A percentile compares a stretch with the other conserved stretches of the same genome.
These are phyloP conservation scores for Rhizomucor pusillus DNA, from an alignment of 371 early-diverging fungal genomes.

Conservation along the genomic window DNA sequence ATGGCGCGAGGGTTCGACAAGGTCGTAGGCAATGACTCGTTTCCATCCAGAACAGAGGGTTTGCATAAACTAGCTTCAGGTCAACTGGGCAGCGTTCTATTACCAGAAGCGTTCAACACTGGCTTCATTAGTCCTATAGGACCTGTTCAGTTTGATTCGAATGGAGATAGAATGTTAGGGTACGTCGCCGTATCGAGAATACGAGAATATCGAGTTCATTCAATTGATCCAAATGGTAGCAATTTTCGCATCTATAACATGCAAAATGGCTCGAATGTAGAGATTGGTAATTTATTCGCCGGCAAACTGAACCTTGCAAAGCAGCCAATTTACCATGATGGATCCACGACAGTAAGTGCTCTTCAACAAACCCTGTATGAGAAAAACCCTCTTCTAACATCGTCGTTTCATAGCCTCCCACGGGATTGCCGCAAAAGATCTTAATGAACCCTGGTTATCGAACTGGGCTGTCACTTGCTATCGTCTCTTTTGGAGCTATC, in stretches of 20 bases:
- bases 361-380: slow-evolving; percentile 32
- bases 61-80: slow-evolving; percentile 23
- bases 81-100: slow-evolving; percentile 24
- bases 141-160: slow-evolving; percentile 51
- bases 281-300: slow-evolving; percentile 49
- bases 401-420: slow-evolving; percentile 7
- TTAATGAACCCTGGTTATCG: slow-evolving; percentile 39
- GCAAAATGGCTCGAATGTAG: slow-evolving; percentile 35
- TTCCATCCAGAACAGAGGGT: slow-evolving; percentile 16
- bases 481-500: slow-evolving; percentile 38
- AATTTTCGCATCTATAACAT: slow-evolving; percentile 53
- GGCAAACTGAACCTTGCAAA: slow-evolving; percentile 44
- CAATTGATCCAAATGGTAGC: no score
- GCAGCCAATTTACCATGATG: slow-evolving; percentile 36
- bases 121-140: slow-evolving; percentile 55
- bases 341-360: no score
- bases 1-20: slow-evolving; percentile 47
- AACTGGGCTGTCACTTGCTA: slow-evolving; percentile 39
- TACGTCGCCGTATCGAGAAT: slow-evolving; percentile 13
- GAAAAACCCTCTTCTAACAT: no score
- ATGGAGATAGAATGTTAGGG: slow-evolving; percentile 50
- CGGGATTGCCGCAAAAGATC: slow-evolving; percentile 25
- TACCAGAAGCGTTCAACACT: slow-evolving; percentile 40
- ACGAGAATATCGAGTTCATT: no score
- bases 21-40: slow-evolving; percentile 19